Conservation (phyloP, 2,329 filamentous ascomycete genomes). For the Tolypocladium tundrense region DNA sequence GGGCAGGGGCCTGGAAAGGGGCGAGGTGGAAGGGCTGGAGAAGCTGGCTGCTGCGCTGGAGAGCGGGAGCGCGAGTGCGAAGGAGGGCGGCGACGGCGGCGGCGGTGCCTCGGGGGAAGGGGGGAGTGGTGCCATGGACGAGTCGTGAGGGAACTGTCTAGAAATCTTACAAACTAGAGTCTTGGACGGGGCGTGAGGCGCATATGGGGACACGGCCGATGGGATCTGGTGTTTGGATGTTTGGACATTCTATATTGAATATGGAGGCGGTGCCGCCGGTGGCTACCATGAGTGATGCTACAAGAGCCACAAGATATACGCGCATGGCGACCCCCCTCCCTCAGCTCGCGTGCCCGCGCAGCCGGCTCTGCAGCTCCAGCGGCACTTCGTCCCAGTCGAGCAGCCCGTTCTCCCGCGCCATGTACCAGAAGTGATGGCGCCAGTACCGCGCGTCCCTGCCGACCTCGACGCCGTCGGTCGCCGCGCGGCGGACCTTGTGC, state of each 20-base stretch:
- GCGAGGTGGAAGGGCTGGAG: conserved; percentile 49
- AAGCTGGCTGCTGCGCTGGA: conserved; percentile 35
- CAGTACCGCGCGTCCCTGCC: conserved; percentile 24
- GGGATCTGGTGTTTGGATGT: background rate
- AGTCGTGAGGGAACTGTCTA: background rate
- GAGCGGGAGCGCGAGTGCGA: background rate
- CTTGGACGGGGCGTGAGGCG: background rate
- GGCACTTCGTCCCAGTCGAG: conserved; percentile 16
- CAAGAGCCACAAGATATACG: background rate
- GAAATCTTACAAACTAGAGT: background rate
- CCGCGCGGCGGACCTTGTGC: conserved; percentile 14
- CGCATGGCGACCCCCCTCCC: background rate
- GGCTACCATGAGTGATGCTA: background rate
- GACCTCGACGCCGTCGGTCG: conserved; percentile 3
- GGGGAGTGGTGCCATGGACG: conserved; percentile 5
- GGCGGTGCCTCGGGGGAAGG: background rate
- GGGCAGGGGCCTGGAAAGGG: conserved; percentile 36
- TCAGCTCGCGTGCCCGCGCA: conserved; percentile 3
- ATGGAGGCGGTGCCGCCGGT: background rate
- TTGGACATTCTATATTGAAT: background rate
- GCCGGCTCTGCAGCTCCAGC: conserved; percentile 6
- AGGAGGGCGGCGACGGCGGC: background rate
- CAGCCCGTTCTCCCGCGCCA: conserved; percentile 30
- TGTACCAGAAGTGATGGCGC: conserved; percentile 40
- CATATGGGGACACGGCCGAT: background rate